A percentile compares a stretch with the other conserved stretches of the same genome.
Evolutionary conservation across 2,329 filamentous ascomycete species (phyloP).

Genomic region (Colletotrichum sp.): DNA sequence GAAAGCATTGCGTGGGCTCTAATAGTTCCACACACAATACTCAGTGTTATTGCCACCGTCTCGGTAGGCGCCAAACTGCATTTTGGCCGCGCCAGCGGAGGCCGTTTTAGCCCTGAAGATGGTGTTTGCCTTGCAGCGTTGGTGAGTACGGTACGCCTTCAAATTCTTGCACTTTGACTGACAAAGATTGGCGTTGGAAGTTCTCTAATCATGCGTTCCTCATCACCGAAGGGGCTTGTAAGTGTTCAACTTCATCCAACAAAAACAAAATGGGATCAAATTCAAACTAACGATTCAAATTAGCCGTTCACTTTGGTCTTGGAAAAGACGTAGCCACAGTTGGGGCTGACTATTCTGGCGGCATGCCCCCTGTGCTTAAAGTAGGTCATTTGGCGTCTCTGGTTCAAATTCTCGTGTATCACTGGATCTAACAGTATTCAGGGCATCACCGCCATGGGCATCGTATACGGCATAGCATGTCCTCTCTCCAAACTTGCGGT

Average conservation of each 20-base stretch:
- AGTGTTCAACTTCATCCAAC: background rate
- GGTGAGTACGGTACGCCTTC: background rate
- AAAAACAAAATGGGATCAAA: background rate
- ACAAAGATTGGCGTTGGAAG: background rate
- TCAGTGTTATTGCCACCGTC: background rate
- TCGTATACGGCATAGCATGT: background rate
- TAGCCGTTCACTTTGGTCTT: background rate
- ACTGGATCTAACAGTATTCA: background rate
- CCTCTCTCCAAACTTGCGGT: background rate
- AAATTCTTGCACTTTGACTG: background rate
- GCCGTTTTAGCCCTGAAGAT: background rate
- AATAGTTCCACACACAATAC: background rate
- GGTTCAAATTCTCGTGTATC: fast-evolving
- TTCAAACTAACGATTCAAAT: background rate
- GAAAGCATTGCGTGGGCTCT: background rate
- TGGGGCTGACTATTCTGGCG: background rate
- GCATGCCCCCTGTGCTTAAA: background rate
- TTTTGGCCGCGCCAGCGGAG: background rate
- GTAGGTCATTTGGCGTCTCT: background rate
- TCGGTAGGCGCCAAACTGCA: background rate
- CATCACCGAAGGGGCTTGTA: background rate
- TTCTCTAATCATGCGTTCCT: background rate
- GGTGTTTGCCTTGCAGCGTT: background rate
- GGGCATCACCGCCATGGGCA: background rate
- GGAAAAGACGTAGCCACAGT: background rate